Evolutionary conservation across 2,329 filamentous ascomycete species (phyloP), one percentile per base, ranked within the genome.

Genomic region (Fonsecaea monophora): DNA sequence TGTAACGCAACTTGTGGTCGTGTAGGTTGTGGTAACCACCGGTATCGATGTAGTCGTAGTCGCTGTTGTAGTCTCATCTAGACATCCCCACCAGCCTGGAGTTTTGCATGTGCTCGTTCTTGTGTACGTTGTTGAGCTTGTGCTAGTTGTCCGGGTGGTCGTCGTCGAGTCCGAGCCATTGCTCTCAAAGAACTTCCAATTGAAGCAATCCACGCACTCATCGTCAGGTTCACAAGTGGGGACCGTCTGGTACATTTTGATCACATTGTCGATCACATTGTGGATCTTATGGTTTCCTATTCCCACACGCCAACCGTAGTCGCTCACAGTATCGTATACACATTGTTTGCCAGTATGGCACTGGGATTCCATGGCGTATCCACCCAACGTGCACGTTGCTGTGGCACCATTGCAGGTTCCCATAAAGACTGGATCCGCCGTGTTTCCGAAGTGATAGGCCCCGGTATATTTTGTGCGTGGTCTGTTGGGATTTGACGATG

Each of bases 181-280:
- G 77, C 93, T 96, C 78, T 94, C 90, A 75, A 92, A 96, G 83
- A 93, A 96, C 75, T 97, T 96, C 95, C 95, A 98, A 64, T 90
- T 89, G 65, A 87, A 92, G 75, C 94, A 98, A 77, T 99, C 95
- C 48, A 91, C 88, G 76, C 95, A 98, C 70, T 88, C 83, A 60
- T 92, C 89, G 25, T 94, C 94, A 35, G 85, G 83, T 62, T 85
- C 86, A 78, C 95, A 98, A 71, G 86, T 81, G 0, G 95, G 91
- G 0, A 96, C 92, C 3, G 84, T 81, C 69, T 96, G 90, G 74
- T 98, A 98, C 73, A 89, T 89, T 74, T 90, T 85, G 68, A 98
- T 85, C 2, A 99, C 92, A 76, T 97, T 92, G 65, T 89, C 86
- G 74, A 99, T 97, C 54, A 97, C 94, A 35, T 87, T 88, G 66